Evolutionary conservation across 352 stramenopile genomes (phyloP), one percentile per base, ranked within the genome.

Genomic region (Phytophthora pisi): DNA sequence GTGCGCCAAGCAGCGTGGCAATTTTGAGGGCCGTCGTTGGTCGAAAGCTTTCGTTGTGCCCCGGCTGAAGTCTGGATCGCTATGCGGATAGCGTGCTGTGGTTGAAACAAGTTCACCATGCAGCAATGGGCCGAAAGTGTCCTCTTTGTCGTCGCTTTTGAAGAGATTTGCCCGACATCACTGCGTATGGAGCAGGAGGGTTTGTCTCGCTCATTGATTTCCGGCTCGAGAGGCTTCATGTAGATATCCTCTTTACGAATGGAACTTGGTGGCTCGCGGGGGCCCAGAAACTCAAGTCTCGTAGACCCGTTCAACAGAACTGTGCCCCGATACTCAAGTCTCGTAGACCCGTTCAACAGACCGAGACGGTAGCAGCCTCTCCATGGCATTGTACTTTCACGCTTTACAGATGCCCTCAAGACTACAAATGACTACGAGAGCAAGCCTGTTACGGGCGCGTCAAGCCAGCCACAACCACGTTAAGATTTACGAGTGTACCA

Each of bases 261-360:
- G 50, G 72, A 74, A 45, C n/a, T 77, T 15, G 72, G 23, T 47
- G 72, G 60, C 38, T 79, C 68, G 16, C 56, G 76, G 59, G 72
- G 64, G 24, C 77, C 24, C 40, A 79, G 64, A 24, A 77, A 71
- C 46, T 79, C 72, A 20, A 79, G 53, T 54, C 68, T 74, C 72
- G 77, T 79, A 6, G 72, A 77, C 34, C 72, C 72, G 16, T 79
- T 79, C 8, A 68, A 79, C 30, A 68, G 52, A 1, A 70, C 43
- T 2, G 66, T 72, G 20, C 1, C 20, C 20, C 20, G n/a, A n/a
- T n/a, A 71, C 46, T 79, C 72, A 20, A 79, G 53, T 54, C 68
- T 74, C 72, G 77, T 79, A 6, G 72, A 77, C 34, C 72, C 72
- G 16, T 79, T 79, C 8, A 68, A 79, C 30, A 68, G 52, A 1